These are phyloP conservation scores for Fonsecaea multimorphosa DNA, from an alignment of 2,329 filamentous ascomycete species.

Conservation along the genomic window DNA sequence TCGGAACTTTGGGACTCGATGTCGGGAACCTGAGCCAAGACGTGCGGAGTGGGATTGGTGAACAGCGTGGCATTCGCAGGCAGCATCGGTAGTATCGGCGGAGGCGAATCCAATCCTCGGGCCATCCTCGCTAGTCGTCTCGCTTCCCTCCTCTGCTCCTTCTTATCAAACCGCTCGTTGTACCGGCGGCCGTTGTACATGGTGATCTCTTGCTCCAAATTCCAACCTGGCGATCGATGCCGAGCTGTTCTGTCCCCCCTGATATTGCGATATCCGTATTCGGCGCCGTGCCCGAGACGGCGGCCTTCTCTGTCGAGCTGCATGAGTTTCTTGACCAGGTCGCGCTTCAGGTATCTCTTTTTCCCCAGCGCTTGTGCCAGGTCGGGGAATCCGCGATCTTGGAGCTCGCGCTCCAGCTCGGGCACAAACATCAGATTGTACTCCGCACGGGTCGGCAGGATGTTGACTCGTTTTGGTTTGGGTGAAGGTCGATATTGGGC, in stretches of 20 bases:
- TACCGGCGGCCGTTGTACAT: too few relatives aligned
- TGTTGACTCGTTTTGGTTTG: background rate
- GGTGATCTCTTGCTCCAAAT: constrained; percentile 12
- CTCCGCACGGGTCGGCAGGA: constrained; percentile 13
- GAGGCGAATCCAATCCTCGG: background rate
- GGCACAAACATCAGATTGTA: constrained; percentile 30
- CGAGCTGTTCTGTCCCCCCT: constrained; percentile 2
- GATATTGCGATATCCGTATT: constrained; percentile 17
- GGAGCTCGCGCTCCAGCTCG: constrained; percentile 29
- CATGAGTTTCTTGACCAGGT: constrained; percentile 23
- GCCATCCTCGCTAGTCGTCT: background rate
- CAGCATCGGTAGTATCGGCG: background rate
- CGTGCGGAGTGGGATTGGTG: too few relatives aligned
- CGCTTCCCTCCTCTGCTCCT: background rate
- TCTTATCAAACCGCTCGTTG: too few relatives aligned
- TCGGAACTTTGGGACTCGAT: background rate
- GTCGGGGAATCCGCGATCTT: constrained; percentile 9
- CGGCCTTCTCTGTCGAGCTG: constrained; percentile 20
- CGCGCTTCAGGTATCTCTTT: constrained; percentile 8
- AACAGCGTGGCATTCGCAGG: background rate
- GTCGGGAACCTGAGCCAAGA: too few relatives aligned
- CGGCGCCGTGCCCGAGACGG: constrained; percentile 20
- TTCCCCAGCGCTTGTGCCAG: background rate
- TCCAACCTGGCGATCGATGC: constrained; percentile 7
- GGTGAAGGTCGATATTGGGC: background rate